Evolutionary conservation across 352 stramenopile species (phyloP).

Genomic region (Peronospora destructor): DNA sequence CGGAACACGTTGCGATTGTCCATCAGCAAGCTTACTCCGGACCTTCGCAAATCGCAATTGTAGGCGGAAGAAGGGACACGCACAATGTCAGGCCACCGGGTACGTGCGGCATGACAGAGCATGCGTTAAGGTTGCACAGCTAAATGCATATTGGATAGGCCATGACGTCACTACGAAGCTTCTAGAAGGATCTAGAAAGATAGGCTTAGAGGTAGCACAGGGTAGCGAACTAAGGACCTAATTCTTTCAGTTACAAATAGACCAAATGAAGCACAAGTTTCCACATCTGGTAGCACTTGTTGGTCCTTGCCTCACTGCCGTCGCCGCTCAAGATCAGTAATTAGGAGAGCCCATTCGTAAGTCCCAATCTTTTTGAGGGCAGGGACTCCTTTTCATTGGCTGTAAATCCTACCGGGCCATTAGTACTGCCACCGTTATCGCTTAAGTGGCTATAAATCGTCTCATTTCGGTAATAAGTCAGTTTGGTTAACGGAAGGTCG

Average conservation of each 20-base stretch:
- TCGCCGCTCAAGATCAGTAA: no score
- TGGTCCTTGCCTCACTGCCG: no score
- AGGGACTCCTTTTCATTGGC: conserved; percentile 1
- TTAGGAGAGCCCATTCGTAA: no score
- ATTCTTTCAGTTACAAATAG: neutral
- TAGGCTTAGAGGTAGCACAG: neutral
- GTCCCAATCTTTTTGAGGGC: neutral
- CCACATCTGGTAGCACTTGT: conserved; percentile 5
- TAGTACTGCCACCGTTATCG: neutral
- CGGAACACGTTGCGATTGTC: no score
- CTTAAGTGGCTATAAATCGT: conserved; percentile 1
- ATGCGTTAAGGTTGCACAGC: no score
- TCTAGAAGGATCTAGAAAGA: neutral
- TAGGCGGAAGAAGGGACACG: no score
- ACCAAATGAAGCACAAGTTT: neutral
- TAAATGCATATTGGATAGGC: no score
- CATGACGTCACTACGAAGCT: neutral
- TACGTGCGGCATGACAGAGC: no score
- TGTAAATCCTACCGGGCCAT: conserved; percentile 4
- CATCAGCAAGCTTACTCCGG: no score
- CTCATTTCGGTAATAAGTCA: conserved; percentile 3
- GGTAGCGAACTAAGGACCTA: conserved; percentile 4
- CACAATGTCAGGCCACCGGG: neutral
- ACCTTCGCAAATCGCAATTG: no score
- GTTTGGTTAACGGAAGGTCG: conserved; percentile 1